phyloP scores from a whole-genome alignment of 139 green algal species.

The Chlorella sp. region DNA sequence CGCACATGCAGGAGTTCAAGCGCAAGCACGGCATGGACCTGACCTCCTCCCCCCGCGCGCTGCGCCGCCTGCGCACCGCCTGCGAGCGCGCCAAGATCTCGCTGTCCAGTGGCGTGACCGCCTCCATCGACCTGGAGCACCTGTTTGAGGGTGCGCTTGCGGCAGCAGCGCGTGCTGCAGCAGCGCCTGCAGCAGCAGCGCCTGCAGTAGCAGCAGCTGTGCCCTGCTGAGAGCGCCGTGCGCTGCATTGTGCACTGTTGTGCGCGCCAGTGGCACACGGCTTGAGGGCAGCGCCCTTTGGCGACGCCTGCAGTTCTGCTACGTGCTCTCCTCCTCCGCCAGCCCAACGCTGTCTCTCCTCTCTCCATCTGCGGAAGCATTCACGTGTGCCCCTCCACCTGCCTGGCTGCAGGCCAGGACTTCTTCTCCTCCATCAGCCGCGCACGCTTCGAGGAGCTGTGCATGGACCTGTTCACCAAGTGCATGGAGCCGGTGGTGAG shows the following conservation, averaged over 20 bases:
- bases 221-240: too few relatives aligned
- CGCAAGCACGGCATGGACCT: conserved; percentile 24
- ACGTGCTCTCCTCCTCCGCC: too few relatives aligned
- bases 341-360: too few relatives aligned
- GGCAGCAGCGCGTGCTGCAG: too few relatives aligned
- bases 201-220: too few relatives aligned
- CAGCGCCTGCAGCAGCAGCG: too few relatives aligned
- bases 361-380: too few relatives aligned
- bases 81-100: conserved; percentile 85
- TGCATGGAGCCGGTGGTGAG: conserved; percentile 98
- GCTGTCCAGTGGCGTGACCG: conserved; percentile 77
- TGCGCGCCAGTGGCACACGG: too few relatives aligned
- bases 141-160: conserved; percentile 95
- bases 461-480: conserved; percentile 99
- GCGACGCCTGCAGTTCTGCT: too few relatives aligned
- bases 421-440: conserved; percentile 97
- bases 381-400: conserved; percentile 90
- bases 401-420: conserved; percentile 83
- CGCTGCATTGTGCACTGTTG: too few relatives aligned
- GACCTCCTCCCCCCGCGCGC: conserved; percentile 48
- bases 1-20: conserved; percentile 28
- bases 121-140: conserved; percentile 96
- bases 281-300: too few relatives aligned
- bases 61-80: conserved; percentile 75
- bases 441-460: conserved; percentile 95